Evolutionary conservation across 257 asterid genomes (phyloP).

Genomic region (Primulina tabacum): DNA sequence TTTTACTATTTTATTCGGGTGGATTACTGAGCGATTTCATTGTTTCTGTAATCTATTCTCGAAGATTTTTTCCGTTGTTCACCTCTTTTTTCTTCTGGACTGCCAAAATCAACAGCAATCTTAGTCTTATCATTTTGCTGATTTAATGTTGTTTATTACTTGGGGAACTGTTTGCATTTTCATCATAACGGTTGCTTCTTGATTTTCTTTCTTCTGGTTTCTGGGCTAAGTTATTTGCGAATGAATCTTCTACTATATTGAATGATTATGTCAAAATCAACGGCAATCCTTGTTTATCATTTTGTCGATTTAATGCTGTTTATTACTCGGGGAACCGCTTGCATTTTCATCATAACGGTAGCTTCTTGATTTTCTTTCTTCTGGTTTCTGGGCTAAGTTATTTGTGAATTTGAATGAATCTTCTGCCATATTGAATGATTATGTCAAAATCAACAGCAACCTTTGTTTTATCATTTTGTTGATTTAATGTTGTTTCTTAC

Average conservation of each 20-base stretch:
- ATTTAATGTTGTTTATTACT: too few relatives aligned
- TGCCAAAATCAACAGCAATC: background rate
- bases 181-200: background rate
- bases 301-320: too few relatives aligned
- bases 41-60: background rate
- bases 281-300: background rate
- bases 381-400: constrained; percentile 14
- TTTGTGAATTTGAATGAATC: constrained; percentile 6
- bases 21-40: background rate
- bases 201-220: constrained; percentile 11
- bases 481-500: too few relatives aligned
- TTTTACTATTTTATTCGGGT: background rate
- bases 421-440: background rate
- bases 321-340: background rate
- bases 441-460: background rate
- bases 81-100: background rate
- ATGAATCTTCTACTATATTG: background rate
- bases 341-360: background rate
- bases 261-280: background rate
- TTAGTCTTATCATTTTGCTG: too few relatives aligned
- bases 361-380: background rate
- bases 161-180: background rate
- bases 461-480: too few relatives aligned
- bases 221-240: constrained; percentile 6
- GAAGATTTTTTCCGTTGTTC: background rate